These are phyloP conservation scores for Nannochloris sp. DNA, from an alignment of 139 green algal genomes.

Conservation along the genomic window DNA sequence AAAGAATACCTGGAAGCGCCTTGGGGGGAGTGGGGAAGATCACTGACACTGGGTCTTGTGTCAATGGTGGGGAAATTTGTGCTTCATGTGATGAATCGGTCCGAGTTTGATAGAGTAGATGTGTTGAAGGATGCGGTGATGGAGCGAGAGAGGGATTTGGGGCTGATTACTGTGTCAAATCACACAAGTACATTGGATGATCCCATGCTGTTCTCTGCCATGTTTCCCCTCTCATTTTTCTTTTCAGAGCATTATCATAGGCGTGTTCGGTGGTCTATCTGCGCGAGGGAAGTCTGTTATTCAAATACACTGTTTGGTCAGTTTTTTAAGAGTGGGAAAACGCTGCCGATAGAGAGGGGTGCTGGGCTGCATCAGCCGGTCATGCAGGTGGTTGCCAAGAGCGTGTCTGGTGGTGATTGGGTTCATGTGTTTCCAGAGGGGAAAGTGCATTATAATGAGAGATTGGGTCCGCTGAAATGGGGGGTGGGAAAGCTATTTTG, in stretches of 20 bases:
- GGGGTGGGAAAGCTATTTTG: conserved; percentile 69
- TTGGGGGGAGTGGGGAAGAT: conserved; percentile 48
- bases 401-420: conserved; percentile 56
- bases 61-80: conserved; percentile 39
- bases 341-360: conserved; percentile 65
- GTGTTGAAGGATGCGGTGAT: conserved; percentile 24
- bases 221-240: conserved; percentile 67
- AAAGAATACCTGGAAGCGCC: conserved; percentile 27
- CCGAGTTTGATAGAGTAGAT: conserved; percentile 12
- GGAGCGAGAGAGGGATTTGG: conserved; percentile 19
- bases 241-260: conserved; percentile 50
- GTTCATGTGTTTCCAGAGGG: conserved; percentile 87
- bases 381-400: conserved; percentile 38
- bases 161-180: conserved; percentile 65
- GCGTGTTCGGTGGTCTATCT: conserved; percentile 68
- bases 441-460: conserved; percentile 53
- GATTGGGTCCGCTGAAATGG: conserved; percentile 60
- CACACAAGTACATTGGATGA: conserved; percentile 87
- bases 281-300: conserved; percentile 78
- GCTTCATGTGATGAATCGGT: conserved; percentile 44
- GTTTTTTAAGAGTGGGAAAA: conserved; percentile 82
- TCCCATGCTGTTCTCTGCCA: conserved; percentile 53
- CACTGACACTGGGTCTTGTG: conserved; percentile 42
- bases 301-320: conserved; percentile 58
- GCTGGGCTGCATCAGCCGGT: conserved; percentile 57